Percentiles rank a stretch among this genome's conserved stretches.
Conservation (phyloP, 768 basidiomycete genomes). For the Macrolepiota albuminosa region DNA sequence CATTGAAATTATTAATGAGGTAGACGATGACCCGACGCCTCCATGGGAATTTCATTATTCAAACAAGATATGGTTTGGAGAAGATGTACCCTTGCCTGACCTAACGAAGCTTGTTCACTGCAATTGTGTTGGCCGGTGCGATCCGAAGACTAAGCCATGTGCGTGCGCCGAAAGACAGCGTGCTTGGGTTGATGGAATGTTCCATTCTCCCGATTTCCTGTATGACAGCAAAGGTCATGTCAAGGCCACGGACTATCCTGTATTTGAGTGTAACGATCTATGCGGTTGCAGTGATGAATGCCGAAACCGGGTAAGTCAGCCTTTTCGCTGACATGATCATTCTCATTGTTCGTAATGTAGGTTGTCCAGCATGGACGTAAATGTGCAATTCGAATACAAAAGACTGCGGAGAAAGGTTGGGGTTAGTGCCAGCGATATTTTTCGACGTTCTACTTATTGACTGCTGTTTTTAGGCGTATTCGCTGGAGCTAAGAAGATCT, state of each 20-base stretch:
- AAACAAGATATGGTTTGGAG: constrained; percentile 73
- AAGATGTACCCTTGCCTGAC: constrained; percentile 65
- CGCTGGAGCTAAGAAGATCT: constrained; percentile 59
- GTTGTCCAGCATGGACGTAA: constrained; percentile 81
- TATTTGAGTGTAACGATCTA: constrained; percentile 83
- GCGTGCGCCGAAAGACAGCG: constrained; percentile 60
- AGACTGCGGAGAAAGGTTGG: constrained; percentile 82
- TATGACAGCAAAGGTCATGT: constrained; percentile 63
- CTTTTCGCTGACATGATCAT: not conserved
- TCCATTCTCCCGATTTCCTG: constrained; percentile 44
- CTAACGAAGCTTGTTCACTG: constrained; percentile 57
- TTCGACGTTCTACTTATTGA: not conserved
- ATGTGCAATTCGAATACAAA: constrained; percentile 55
- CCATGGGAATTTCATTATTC: constrained; percentile 87
- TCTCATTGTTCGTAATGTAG: constrained; percentile 29
- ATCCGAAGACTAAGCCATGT: constrained; percentile 71
- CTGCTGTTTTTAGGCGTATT: constrained; percentile 55
- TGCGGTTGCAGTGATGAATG: constrained; percentile 83
- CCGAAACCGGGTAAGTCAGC: constrained; percentile 62
- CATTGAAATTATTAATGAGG: constrained; percentile 62
- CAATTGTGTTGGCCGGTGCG: constrained; percentile 69
- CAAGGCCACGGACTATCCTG: constrained; percentile 47
- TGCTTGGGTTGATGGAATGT: constrained; percentile 28
- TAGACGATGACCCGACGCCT: constrained; percentile 68
- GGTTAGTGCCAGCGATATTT: constrained; percentile 40